Conservation (phyloP, 768 basidiomycete species). For the Boletus sp. region DNA sequence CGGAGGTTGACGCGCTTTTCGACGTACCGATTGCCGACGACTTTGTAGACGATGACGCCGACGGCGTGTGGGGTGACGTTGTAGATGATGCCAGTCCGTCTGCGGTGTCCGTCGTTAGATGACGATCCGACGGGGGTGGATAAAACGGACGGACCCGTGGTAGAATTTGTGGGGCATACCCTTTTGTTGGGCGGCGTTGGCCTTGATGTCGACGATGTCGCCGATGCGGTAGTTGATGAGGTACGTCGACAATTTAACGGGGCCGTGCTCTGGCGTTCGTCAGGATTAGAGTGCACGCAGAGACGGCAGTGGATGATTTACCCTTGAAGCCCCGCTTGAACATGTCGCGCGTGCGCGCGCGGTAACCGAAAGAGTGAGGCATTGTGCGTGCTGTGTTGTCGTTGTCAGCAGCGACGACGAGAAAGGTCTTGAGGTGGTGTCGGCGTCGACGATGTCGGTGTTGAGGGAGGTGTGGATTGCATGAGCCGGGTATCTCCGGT, state of each 20-base stretch:
- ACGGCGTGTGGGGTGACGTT: slow-evolving; percentile 95
- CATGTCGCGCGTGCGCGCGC: slow-evolving; percentile 99
- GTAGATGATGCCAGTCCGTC: slow-evolving; percentile 97
- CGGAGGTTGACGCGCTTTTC: slow-evolving; percentile 99
- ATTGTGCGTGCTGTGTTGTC: slow-evolving; percentile 63
- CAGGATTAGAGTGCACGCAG: slow-evolving; percentile 7
- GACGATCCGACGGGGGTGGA: neutral
- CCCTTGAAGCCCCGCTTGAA: slow-evolving; percentile 99
- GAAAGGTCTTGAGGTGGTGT: slow-evolving; percentile 28
- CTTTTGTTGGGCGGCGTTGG: slow-evolving; percentile 98
- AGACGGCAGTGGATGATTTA: slow-evolving; percentile 38
- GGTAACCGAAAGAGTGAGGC: slow-evolving; percentile 99
- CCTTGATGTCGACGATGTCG: slow-evolving; percentile 99
- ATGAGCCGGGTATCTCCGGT: slow-evolving; percentile 57
- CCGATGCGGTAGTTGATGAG: slow-evolving; percentile 91
- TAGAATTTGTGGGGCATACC: slow-evolving; percentile 99
- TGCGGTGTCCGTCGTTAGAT: slow-evolving; percentile 31
- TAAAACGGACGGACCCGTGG: slow-evolving; percentile 70
- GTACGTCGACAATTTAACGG: slow-evolving; percentile 89
- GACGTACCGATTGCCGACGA: slow-evolving; percentile 98
- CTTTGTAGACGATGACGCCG: slow-evolving; percentile 96
- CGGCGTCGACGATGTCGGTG: slow-evolving; percentile 50
- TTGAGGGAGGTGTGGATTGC: slow-evolving; percentile 35
- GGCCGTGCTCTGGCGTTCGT: slow-evolving; percentile 70
- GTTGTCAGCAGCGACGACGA: slow-evolving; percentile 12